Evolutionary conservation across 306 rosid genomes (phyloP), one percentile per base, ranked within the genome.

Genomic region (Hylodesmum podocarpum): DNA sequence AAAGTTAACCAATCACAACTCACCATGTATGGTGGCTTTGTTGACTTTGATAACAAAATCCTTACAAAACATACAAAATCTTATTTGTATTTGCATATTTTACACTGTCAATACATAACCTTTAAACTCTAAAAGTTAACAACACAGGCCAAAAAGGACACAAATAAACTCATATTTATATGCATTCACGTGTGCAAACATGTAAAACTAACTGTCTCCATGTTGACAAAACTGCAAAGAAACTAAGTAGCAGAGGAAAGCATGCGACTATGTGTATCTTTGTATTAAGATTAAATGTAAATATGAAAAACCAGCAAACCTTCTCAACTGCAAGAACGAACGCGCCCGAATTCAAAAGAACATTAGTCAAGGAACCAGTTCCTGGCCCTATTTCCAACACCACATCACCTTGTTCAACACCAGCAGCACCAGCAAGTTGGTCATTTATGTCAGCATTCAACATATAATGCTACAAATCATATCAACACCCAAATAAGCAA

Each of bases 351-450:
- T 73, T 75, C 14, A 95, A 44, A 33, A 95, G 96, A 80, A 86
- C 83, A 64, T 85, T 80, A 11, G 98, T 92, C 90, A 95, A 89
- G 80, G 97, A 95, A 59, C 97, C 96, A 1, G 96, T 90, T 84
- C 98, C 98, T 0, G 98, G 97, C 55, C 97, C 96, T 84, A 95
- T 95, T 83, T 92, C 97, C 70, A 93, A 75, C 71, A 87, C 92
- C 49, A 88, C 85, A 53, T 93, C 97, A 21, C 92, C 97, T 84
- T 89, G 88, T 41, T 75, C 78, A 66, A 95, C 80, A 55, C 64
- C 62, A 25, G 92, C 97, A 15, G 80, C 97, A 49, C 79, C 80
- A 54, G 87, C 90, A 54, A 95, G 90, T 82, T 87, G 88, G 66
- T 89, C 88, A 75, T 92, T 95, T 70, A 92, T 78, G 21, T 90